These are phyloP conservation scores for Neurospora sp. DNA, from an alignment of 495 filamentous ascomycete genomes.

Conservation along the genomic window DNA sequence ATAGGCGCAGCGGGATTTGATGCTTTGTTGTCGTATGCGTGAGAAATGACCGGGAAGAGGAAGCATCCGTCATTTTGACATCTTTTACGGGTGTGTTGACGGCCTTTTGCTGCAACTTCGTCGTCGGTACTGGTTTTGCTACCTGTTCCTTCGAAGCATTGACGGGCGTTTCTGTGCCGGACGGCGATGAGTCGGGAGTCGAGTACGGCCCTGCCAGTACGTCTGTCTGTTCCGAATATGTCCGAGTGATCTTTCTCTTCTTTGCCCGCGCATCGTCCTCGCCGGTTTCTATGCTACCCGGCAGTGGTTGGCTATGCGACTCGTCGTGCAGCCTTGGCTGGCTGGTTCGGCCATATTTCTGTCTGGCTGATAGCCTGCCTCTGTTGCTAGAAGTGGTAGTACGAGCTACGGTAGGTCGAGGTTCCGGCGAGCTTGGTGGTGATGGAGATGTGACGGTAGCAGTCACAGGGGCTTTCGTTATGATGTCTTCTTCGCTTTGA, in stretches of 20 bases:
- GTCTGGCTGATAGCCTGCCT: not conserved
- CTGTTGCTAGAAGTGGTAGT: conserved; percentile 1
- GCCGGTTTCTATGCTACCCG: conserved; percentile 1
- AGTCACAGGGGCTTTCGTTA: not conserved
- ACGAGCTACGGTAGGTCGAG: conserved; percentile 4
- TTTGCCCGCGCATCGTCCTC: conserved; percentile 10
- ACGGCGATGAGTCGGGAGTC: conserved; percentile 20
- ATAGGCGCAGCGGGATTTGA: conserved; percentile 31
- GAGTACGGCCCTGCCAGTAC: conserved; percentile 14
- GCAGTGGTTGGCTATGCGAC: conserved; percentile 20
- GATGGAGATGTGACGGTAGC: conserved; percentile 5
- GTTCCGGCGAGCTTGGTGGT: conserved; percentile 10
- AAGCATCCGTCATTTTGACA: conserved; percentile 9
- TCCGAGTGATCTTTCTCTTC: conserved; percentile 17
- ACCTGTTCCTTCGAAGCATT: not conserved
- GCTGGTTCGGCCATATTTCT: not conserved
- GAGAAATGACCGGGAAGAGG: conserved; percentile 11
- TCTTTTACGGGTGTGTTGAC: conserved; percentile 18
- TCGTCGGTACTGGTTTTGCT: conserved; percentile 4
- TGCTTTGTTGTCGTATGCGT: conserved; percentile 15
- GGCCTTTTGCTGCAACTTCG: conserved; percentile 1
- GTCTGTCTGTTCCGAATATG: conserved; percentile 12
- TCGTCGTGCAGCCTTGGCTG: conserved; percentile 5
- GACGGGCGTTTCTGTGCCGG: conserved; percentile 4
- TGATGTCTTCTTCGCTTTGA: not conserved